Evolutionary conservation across 139 green algal genomes (phyloP), one percentile per base, ranked within the genome.

Genomic region (Coccomyxa sp.): DNA sequence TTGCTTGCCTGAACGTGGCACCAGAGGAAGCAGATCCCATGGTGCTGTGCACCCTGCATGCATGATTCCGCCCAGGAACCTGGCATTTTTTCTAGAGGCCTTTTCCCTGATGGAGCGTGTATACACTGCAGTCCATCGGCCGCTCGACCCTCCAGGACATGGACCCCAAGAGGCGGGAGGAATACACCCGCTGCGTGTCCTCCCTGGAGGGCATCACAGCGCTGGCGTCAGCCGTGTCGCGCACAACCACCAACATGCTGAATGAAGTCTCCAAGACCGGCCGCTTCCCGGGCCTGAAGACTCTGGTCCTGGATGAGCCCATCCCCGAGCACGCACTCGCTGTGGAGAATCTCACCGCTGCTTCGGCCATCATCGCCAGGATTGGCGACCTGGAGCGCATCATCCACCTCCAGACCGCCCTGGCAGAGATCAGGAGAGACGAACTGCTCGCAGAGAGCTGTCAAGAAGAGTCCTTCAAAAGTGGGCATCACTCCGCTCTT

Each of bases 331-430:
- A 71, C 63, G 63, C 63, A 25, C 63, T 71, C 18, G 18, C 18
- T 9, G 63, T 71, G 18, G 63, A 71, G 9, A 71, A 71, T 25
- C 1, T 25, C 18, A 71, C 63, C 18, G 21, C 23, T 18, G 23
- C 30, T 18, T n/a, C 76, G 31, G 30, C 76, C 16, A 27, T 60
- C 31, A 58, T 80, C 11, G 76, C 76, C 13, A 30, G 75, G 68
- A 85, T 97, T 82, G 93, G 92, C 4, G 79, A 90, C 32, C 86
- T 97, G 76, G 91, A 97, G 86, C 87, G 92, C 18, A 58, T 86
- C 14, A 79, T 96, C 58, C 85, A 95, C 81, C 81, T 77, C 79
- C 94, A 96, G 89, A 85, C 90, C 13, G 87, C 91, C 15, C 79
- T 90, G 9, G 87, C 91, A 16, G 93, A 94, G 79, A 84, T 85